Evolutionary conservation across 441 rosid genomes (phyloP), one percentile per base, ranked within the genome.

Genomic region (Kokia cookei): DNA sequence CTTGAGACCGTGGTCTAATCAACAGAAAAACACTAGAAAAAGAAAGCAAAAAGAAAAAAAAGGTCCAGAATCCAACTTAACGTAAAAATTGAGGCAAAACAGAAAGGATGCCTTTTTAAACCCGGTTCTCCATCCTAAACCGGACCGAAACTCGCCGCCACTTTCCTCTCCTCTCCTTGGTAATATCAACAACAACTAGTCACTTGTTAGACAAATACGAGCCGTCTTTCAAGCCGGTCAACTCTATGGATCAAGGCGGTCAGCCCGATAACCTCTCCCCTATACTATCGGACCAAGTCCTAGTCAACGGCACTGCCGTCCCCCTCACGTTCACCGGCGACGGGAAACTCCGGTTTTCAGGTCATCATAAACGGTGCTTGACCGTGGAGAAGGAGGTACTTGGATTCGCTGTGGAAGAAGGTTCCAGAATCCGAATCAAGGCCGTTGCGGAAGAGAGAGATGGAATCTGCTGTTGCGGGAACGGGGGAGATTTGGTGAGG

Each of bases 361-460:
- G 80, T 9, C 71, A 78, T 29, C 79, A 75, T 48, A 82, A 78
- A 42, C 79, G 83, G 65, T 75, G 82, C 75, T 82, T 89, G 83
- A 74, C 53, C 58, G 2, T 84, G 75, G 93, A 81, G 68, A 82
- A 85, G 55, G 90, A 87, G 47, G 91, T 91, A 17, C 83, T 93
- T 53, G 92, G 97, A 17, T 86, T 91, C 78, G 77, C 54, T 13
- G 71, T 77, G 63, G 94, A 91, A 40, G 94, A 89, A 40, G 92
- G 90, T 11, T 61, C 73, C 50, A 75, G 66, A 73, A 78, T 94
- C 13, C 86, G 80, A 77, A 75, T 94, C 68, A 93, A 83, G 70
- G 77, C 90, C 1, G 55, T 85, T 22, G 76, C 77, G 1, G 91
- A 86, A 68, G 75, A 72, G 26, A 81, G 66, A 3, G 87, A 73